Evolutionary conservation across 169 alveolate genomes (phyloP), one percentile per base, ranked within the genome.

Genomic region (Plasmodium ovale): DNA sequence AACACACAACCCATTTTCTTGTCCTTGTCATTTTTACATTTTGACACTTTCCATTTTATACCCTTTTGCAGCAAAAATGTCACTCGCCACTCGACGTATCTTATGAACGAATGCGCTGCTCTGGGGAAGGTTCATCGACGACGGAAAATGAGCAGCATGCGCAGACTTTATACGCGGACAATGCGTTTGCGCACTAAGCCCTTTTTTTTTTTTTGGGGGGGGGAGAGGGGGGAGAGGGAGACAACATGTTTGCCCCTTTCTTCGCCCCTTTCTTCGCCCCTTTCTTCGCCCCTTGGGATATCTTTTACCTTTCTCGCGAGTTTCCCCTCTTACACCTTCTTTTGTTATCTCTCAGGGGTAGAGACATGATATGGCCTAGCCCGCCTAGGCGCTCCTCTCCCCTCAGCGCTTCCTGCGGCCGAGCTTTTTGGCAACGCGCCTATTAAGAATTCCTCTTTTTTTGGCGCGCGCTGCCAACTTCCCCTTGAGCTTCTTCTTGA

Each of bases 381-480:
- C 19, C 1, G 35, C 16, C 56, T 9, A 21, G 9, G 49, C 14
- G 39, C 29, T 27, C n/a, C n/a, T n/a, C n/a, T n/a, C 29, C 53
- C 51, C 16, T 62, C 42, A 77, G 14, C 88, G 49, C n/a, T 68
- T 65, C 3, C 88, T 19, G 23, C 88, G 42, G 9, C 88, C 62
- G 39, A 77, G 62, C 39, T 77, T 77, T 37, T 77, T 77, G 2
- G 77, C 68, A 62, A 77, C 47, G 16, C 88, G 33, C 53, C 62
- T 77, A 9, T 77, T 65, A 3, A 77, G 14, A 23, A 77, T 77
- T 62, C 74, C 77, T 37, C 65, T 60, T 6, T 77, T 77, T 68
- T 77, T 77, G 1, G 88, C 88, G 31, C 88, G 16, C 2, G 88
- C 77, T 7, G 88, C 88, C 6, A 77, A 37, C 29, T 77, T 77